These are phyloP conservation scores for Termitomyces sp. DNA, from an alignment of 768 basidiomycete species.

Conservation along the genomic window DNA sequence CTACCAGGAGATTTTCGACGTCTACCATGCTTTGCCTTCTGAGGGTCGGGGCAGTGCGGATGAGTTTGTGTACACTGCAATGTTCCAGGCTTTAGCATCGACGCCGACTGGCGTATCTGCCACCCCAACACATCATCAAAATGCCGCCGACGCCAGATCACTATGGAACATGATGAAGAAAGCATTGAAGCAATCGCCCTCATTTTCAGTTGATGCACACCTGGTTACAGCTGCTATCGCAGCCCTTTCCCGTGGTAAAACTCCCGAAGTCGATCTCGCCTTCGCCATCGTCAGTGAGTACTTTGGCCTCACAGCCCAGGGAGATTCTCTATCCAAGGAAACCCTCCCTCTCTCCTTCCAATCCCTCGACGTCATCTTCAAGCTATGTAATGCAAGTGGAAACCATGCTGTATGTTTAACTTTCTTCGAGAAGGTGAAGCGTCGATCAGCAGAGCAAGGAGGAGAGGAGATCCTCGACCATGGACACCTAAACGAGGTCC, in stretches of 20 bases:
- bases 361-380: constrained; percentile 50
- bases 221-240: constrained; percentile 48
- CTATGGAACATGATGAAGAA: constrained; percentile 67
- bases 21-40: constrained; percentile 64
- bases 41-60: constrained; percentile 60
- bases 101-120: constrained; percentile 19
- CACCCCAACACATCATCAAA: constrained; percentile 27
- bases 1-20: constrained; percentile 68
- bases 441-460: constrained; percentile 33
- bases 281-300: constrained; percentile 59
- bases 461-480: constrained; percentile 40
- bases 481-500: constrained; percentile 56
- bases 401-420: constrained; percentile 46
- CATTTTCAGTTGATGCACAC: constrained; percentile 49
- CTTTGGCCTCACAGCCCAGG: constrained; percentile 52
- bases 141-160: constrained; percentile 62
- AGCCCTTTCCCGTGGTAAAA: constrained; percentile 50
- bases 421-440: constrained; percentile 57
- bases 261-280: constrained; percentile 60
- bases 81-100: constrained; percentile 50
- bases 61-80: constrained; percentile 55
- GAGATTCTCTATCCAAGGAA: constrained; percentile 33
- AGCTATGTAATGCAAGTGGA: constrained; percentile 46
- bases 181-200: constrained; percentile 36
- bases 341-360: constrained; percentile 38